Percentiles rank a stretch among this genome's conserved stretches.
Conservation (phyloP, 805 yeast species). For the Schizosaccharomyces cryophilus region DNA sequence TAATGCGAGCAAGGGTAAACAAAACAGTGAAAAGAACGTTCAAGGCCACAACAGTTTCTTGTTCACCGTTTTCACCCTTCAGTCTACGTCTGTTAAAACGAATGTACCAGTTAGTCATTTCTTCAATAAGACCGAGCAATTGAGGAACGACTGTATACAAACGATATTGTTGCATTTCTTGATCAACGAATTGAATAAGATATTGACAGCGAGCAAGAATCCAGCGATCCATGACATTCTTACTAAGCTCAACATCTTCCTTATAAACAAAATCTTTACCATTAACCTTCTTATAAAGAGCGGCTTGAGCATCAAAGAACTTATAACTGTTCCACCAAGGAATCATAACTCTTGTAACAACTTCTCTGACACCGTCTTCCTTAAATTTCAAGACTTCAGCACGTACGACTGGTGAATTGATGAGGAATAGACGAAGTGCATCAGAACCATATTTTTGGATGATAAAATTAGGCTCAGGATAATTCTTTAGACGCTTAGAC, state of each 20-base stretch:
- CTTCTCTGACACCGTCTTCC: constrained; percentile 97
- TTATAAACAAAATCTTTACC: constrained; percentile 51
- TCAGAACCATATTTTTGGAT: constrained; percentile 88
- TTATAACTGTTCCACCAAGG: constrained; percentile 99
- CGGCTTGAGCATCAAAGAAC: constrained; percentile 85
- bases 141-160: constrained; percentile 91
- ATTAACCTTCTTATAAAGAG: constrained; percentile 53
- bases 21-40: constrained; percentile 80
- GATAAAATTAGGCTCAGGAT: constrained; percentile 77
- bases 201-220: constrained; percentile 88
- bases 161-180: constrained; percentile 74
- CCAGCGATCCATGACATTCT: constrained; percentile 95
- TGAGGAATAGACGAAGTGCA: constrained; percentile 82
- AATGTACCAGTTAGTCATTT: constrained; percentile 95
- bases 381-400: constrained; percentile 93
- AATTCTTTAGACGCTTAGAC: constrained; percentile 94
- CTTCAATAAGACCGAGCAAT: constrained; percentile 66
- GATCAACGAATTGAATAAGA: constrained; percentile 59
- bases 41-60: constrained; percentile 65
- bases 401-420: constrained; percentile 88
- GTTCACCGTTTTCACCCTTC: constrained; percentile 75
- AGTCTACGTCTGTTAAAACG: constrained; percentile 94
- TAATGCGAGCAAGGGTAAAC: constrained; percentile 69
- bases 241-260: constrained; percentile 28
- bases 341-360: constrained; percentile 76